phyloP scores from a whole-genome alignment of 2,329 filamentous ascomycete genomes.

The Fusarium pseudograminearum region DNA sequence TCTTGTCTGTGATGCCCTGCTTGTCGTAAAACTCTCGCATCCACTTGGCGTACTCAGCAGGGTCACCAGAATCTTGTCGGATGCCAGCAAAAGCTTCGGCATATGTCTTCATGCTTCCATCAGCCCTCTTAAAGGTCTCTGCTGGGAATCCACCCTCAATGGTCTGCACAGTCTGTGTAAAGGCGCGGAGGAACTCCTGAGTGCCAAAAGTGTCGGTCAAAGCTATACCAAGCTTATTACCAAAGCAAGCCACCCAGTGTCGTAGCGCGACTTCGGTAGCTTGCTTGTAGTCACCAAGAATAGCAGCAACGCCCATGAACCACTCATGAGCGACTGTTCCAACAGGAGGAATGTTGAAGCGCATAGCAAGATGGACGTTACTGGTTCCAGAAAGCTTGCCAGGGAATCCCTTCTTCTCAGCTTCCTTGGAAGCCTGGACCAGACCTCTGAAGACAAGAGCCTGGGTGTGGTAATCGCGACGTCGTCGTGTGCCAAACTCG shows the following conservation, averaged over 20 bases:
- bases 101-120: constrained; percentile 70
- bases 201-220: constrained; percentile 98
- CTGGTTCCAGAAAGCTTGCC: constrained; percentile 90
- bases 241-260: constrained; percentile 94
- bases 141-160: constrained; percentile 58
- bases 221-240: constrained; percentile 85
- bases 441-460: constrained; percentile 90
- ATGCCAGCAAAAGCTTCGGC: constrained; percentile 86
- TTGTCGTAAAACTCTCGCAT: constrained; percentile 85
- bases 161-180: constrained; percentile 72
- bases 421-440: constrained; percentile 80
- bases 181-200: constrained; percentile 85
- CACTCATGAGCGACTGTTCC: constrained; percentile 96
- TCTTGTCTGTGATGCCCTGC: constrained; percentile 80
- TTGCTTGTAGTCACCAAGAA: constrained; percentile 84
- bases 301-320: constrained; percentile 98
- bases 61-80: constrained; percentile 91
- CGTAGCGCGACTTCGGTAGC: constrained; percentile 87
- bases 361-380: constrained; percentile 97
- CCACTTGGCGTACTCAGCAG: constrained; percentile 79
- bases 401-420: constrained; percentile 69
- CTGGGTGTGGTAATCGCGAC: constrained; percentile 95
- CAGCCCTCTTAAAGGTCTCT: constrained; percentile 56
- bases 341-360: constrained; percentile 84
- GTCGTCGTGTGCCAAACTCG: constrained; percentile 90